Conservation (phyloP, 345 rosid species). For the Sisymbrium altissimum region DNA sequence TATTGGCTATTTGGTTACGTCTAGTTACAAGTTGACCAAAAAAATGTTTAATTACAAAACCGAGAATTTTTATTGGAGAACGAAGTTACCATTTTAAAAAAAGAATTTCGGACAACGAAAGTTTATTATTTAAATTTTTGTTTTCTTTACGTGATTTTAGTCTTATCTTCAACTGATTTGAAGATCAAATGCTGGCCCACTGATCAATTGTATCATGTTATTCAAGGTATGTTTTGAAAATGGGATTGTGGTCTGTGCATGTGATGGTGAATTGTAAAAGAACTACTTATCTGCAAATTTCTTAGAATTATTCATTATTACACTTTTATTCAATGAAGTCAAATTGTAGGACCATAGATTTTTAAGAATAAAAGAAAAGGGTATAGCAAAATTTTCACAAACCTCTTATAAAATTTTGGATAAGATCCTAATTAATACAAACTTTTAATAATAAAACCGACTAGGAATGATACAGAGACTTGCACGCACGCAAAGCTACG, state of each 20-base stretch:
- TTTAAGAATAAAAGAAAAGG: too few species aligned
- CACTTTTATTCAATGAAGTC: not conserved
- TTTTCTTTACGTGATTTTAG: not conserved
- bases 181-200: not conserved
- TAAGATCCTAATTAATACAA: not conserved
- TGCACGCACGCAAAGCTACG: slow-evolving; percentile 2
- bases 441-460: not conserved
- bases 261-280: too few species aligned
- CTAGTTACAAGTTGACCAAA: not conserved
- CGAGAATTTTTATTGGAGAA: too few species aligned
- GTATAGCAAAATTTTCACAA: not conserved
- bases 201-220: too few species aligned
- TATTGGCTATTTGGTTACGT: not conserved
- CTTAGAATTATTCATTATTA: not conserved
- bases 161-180: not conserved
- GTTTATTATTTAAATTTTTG: not conserved
- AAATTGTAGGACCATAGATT: not conserved
- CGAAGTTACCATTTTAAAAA: too few species aligned
- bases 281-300: not conserved
- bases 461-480: not conserved
- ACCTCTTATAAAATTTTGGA: not conserved
- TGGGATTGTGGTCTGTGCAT: too few species aligned
- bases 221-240: too few species aligned
- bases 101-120: not conserved
- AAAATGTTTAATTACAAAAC: too few species aligned